Percentiles rank a stretch among this genome's conserved stretches.
Conservation (phyloP, 352 stramenopile species). For the Pythium scleroteichum region DNA sequence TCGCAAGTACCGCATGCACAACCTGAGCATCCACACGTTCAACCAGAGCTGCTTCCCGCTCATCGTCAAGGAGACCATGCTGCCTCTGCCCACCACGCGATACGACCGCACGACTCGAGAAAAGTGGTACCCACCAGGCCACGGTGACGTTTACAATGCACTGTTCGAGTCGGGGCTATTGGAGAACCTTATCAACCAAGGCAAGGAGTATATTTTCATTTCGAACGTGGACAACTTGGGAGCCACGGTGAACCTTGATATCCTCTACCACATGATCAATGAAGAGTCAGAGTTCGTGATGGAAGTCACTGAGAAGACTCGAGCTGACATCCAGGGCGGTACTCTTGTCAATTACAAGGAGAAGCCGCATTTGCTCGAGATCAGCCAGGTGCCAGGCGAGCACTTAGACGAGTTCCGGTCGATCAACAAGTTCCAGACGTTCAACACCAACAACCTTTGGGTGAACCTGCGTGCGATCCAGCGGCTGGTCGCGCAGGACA, state of each 20-base stretch:
- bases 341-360: slow-evolving; percentile 90
- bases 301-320: slow-evolving; percentile 96
- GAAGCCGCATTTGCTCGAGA: slow-evolving; percentile 97
- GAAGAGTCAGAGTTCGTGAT: slow-evolving; percentile 98
- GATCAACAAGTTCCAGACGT: slow-evolving; percentile 96
- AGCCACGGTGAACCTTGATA: slow-evolving; percentile 96
- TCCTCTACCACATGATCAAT: slow-evolving; percentile 99
- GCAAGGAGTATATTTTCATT: slow-evolving; percentile 99
- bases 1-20: slow-evolving; percentile 96
- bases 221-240: slow-evolving; percentile 99
- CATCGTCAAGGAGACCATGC: slow-evolving; percentile 89
- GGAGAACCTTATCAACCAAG: slow-evolving; percentile 93
- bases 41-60: slow-evolving; percentile 93
- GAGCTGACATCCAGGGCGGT: slow-evolving; percentile 90
- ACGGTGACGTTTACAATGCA: slow-evolving; percentile 99
- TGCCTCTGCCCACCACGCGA: slow-evolving; percentile 85
- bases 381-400: slow-evolving; percentile 94
- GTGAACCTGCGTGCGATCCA: slow-evolving; percentile 98
- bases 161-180: slow-evolving; percentile 97
- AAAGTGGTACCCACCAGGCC: slow-evolving; percentile 96
- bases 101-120: slow-evolving; percentile 79
- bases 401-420: slow-evolving; percentile 94
- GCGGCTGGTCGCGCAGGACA: slow-evolving; percentile 93
- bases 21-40: slow-evolving; percentile 95
- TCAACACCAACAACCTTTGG: slow-evolving; percentile 99